These are phyloP conservation scores for Kernera saxatilis DNA, from an alignment of 345 rosid genomes.

Conservation along the genomic window DNA sequence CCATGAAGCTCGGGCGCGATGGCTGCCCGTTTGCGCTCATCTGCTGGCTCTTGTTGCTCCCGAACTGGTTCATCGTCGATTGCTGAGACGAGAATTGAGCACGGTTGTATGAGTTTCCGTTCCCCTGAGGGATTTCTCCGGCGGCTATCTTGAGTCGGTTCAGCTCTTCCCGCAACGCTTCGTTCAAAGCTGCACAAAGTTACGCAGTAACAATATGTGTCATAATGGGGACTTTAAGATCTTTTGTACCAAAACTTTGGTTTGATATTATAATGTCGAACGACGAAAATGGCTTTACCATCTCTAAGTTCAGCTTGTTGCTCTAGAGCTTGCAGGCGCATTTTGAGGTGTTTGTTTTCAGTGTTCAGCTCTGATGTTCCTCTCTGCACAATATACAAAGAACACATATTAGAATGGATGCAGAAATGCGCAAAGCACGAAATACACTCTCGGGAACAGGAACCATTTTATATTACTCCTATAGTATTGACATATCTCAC, in stretches of 20 bases:
- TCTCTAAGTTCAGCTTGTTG: conserved; percentile 29
- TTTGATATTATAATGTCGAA: neutral
- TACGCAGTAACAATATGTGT: neutral
- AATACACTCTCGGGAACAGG: neutral
- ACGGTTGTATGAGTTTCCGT: conserved; percentile 51
- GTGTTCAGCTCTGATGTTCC: conserved; percentile 27
- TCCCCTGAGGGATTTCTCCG: conserved; percentile 54
- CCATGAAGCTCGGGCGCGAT: conserved; percentile 35
- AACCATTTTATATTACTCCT: neutral
- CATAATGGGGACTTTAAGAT: neutral
- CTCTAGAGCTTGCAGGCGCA: conserved; percentile 28
- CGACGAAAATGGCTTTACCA: conserved; percentile 9
- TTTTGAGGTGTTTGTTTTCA: conserved; percentile 33
- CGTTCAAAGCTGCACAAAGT: conserved; percentile 74
- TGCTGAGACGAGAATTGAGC: conserved; percentile 44
- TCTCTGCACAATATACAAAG: conserved; percentile 23
- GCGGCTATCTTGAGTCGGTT: conserved; percentile 83
- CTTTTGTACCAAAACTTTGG: neutral
- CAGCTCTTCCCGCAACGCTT: conserved; percentile 76
- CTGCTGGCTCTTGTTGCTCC: conserved; percentile 41
- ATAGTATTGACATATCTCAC: neutral
- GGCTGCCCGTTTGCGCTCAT: conserved; percentile 39
- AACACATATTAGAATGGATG: neutral
- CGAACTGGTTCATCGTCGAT: conserved; percentile 42
- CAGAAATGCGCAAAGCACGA: neutral